phyloP scores from a whole-genome alignment of 2,329 filamentous ascomycete genomes.

The Didymellaceae sp. region DNA sequence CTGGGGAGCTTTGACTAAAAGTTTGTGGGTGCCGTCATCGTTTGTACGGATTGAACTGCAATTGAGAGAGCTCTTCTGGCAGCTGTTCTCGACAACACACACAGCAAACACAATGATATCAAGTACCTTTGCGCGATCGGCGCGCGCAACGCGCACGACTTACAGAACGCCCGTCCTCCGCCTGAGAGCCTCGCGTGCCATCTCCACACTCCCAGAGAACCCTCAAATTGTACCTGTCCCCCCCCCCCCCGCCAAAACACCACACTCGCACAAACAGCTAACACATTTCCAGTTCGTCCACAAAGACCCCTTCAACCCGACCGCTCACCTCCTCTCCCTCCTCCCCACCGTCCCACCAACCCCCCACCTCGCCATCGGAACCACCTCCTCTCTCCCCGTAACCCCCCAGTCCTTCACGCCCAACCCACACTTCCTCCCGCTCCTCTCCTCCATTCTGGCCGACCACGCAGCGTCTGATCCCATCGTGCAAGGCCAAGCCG shows the following conservation, averaged over 20 bases:
- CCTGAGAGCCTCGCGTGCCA: constrained; percentile 31
- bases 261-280: background rate
- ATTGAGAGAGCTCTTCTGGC: background rate
- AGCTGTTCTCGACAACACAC: background rate
- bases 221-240: constrained; percentile 48
- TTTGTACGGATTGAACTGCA: constrained; percentile 3
- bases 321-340: constrained; percentile 60
- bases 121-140: constrained; percentile 26
- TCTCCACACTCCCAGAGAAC: constrained; percentile 54
- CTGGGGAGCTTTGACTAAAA: constrained; percentile 23
- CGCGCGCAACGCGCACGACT: constrained; percentile 21
- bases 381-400: constrained; percentile 61
- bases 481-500: constrained; percentile 63
- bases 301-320: constrained; percentile 49
- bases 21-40: constrained; percentile 25
- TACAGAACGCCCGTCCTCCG: constrained; percentile 24
- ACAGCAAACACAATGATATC: constrained; percentile 26
- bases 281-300: constrained; percentile 56
- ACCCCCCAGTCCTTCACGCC: constrained; percentile 62
- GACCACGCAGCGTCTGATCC: constrained; percentile 63
- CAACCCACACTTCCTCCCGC: constrained; percentile 62
- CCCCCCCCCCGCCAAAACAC: background rate
- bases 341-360: constrained; percentile 62
- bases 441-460: constrained; percentile 63
- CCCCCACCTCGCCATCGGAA: constrained; percentile 61